Base-by-base conservation (phyloP, 2,329 filamentous ascomycete species). In the Septoria petroselini region DNA sequence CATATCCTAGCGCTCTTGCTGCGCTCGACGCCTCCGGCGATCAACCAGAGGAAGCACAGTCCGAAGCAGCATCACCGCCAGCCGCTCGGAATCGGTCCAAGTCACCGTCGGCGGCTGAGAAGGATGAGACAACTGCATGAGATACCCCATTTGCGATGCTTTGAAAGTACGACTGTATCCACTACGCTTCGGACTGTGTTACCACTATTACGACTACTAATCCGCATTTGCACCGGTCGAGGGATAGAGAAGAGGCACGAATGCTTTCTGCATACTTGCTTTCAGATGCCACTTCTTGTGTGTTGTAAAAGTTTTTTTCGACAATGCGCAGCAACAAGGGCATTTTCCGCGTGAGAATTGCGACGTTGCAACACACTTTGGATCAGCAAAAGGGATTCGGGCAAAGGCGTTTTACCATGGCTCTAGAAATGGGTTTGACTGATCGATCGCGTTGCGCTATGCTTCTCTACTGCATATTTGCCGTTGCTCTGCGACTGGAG, bases 21-120 rank as follows among this genome's bases (percentile, higher is more conserved):
- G 70, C 68, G 62, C 74, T 80, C 56, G 73, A 74, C 75, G 60
- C 80, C 81, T 66, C 76, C 79, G 70, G 70, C 58, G 71, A 75
- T 45, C 69, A 70, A 46, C 68, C 80, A 63, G 88, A 86, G 61
- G 85, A 86, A 63, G 84, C 85, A 48, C 58, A 58, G 27, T 62
- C 65, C 41, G 61, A 66, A 53, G 60, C 63, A 40, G 57, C 60
- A 29, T 65, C 65, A 29, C 63, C 67, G 23, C 55, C 63, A 23
- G 57, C 63, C 44, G 59, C 63, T n/a, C 58, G 58, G 37, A 57
- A 62, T 50, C 59, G 58, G 30, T 59, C 62, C 34, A 60, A 60
- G 49, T 59, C 62, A 38, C 60, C 61, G 29, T 40, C 55, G 53
- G 58, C 55, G 57, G 58, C 55, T 38, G 60, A 60, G 41, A 58